Evolutionary conservation across 164 flowering plant genomes (phyloP).

Genomic region (Nymphaea thermarum): DNA sequence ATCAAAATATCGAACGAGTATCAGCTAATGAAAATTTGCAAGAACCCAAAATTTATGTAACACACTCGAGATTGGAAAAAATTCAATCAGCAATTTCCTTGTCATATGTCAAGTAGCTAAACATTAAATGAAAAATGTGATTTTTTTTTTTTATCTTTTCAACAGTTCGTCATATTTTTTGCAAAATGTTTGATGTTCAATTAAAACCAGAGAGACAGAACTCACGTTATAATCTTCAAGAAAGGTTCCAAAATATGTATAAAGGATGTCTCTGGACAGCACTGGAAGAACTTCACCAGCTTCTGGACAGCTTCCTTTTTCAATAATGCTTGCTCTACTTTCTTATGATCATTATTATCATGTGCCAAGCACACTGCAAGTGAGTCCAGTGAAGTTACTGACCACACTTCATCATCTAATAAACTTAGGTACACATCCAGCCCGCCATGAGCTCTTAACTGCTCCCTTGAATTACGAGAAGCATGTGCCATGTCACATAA

Average conservation of each 20-base stretch:
- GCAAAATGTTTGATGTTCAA: background rate
- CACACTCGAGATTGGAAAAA: too few species aligned
- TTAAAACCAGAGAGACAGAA: background rate
- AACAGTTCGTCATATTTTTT: too few species aligned
- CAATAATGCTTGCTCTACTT: constrained; percentile 86
- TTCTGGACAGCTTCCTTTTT: constrained; percentile 95
- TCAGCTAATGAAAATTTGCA: background rate
- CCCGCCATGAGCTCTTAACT: constrained; percentile 87
- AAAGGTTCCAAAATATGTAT: constrained; percentile 95
- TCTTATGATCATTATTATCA: constrained; percentile 86
- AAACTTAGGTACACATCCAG: constrained; percentile 91
- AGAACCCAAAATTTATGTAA: too few species aligned
- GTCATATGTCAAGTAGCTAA: too few species aligned
- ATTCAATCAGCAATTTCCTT: too few species aligned
- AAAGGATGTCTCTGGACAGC: constrained; percentile 93
- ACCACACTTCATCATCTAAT: constrained; percentile 90
- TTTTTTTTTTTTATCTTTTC: background rate
- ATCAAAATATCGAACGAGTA: background rate
- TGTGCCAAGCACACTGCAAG: constrained; percentile 92
- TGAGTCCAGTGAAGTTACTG: constrained; percentile 89
- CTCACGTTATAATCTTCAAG: constrained; percentile 94
- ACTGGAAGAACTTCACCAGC: constrained; percentile 84
- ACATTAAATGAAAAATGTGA: background rate
- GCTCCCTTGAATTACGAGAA: constrained; percentile 94
- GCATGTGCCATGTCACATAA: constrained; percentile 99